Base-by-base conservation (phyloP, 768 basidiomycete species). In the Pleurotus citrinopileatus region DNA sequence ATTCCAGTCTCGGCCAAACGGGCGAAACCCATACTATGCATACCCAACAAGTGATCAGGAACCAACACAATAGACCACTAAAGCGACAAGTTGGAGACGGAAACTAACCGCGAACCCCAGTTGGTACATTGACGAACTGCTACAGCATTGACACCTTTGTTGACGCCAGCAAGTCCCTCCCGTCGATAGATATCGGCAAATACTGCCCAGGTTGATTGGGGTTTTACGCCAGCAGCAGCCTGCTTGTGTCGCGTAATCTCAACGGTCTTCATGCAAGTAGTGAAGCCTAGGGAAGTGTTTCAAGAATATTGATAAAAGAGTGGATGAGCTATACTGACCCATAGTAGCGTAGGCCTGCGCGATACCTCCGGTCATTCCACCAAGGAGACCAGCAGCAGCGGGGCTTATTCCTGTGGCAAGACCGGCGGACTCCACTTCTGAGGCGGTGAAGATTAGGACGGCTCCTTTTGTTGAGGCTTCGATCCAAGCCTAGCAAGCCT, bases 301-400 rank as follows among this genome's bases (percentile, higher is more conserved):
- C 27, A 42, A 29, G 58, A 4, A 29, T 52, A 42, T 55, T 62
- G 51, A 50, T 58, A 56, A 55, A 61, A 42, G 27, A 48, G 25
- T 29, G 44, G 17, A 32, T 42, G 42, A 42, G 34, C 27, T 56
- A 58, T 25, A 79, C 88, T 67, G 65, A 95, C 97, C 97, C 95
- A 99, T 98, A n/a, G 97, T 98, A 57, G 94, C 95, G 67, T 99
- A 99, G 25, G 97, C 96, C 73, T 99, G 97, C 37, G 89, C 92
- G 61, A 98, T 73, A 78, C 97, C 97, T 65, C 97, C 97, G 10
- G 90, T 89, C 91, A 98, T 98, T 59, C 97, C 97, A 59, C 97
- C 97, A 47, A 98, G 71, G 60, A 98, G 79, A 61, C 97, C 97
- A 54, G 90, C 89, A 40, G 78, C 76, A 22, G 86, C 94, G 26